Evolutionary conservation across 2,329 filamentous ascomycete genomes (phyloP), one percentile per base, ranked within the genome.

Genomic region (Fusarium liriodendri): DNA sequence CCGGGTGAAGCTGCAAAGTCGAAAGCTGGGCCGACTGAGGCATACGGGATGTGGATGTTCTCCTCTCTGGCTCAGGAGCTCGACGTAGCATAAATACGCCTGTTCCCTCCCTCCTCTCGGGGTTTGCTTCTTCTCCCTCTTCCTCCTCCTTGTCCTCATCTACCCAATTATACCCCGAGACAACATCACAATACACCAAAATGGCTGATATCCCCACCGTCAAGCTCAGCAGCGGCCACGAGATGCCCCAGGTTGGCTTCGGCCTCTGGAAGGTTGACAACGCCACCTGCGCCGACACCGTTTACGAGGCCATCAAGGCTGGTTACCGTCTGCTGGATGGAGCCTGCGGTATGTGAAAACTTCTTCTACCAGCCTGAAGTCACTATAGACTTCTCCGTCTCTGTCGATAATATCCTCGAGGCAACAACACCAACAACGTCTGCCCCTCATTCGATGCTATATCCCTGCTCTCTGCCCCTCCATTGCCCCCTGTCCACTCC

Each of bases 221-320:
- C 82, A 92, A 91, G 85, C 88, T 92, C 72, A 91, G 85, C 84
- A 90, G 86, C 83, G 90, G 91, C 83, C 80, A 89, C 77, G 87
- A 93, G 78, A 94, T 94, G 92, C 92, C 92, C 79, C 89, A 92
- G 82, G 91, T 94, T 75, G 92, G 92, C 83, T 94, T 94, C 81
- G 92, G 92, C 69, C 89, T 96, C 76, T 97, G 94, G 94, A 97
- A 97, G 86, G 93, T 97, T 74, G 90, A 90, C 82, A 93, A 93
- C 76, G 89, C 90, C 63, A 91, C 90, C 64, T 91, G 89, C 80
- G 91, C 94, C 78, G 93, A 96, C 78, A 90, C 89, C 70, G 91
- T 96, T 76, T 96, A 96, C 87, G 92, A 95, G 72, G 90, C 90
- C 80, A 90, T 91, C 85, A 91, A 91, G 85, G 84, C 84, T 60